Evolutionary conservation across 176 grass and related monocot genomes (phyloP).

Genomic region (Puya raimondii): DNA sequence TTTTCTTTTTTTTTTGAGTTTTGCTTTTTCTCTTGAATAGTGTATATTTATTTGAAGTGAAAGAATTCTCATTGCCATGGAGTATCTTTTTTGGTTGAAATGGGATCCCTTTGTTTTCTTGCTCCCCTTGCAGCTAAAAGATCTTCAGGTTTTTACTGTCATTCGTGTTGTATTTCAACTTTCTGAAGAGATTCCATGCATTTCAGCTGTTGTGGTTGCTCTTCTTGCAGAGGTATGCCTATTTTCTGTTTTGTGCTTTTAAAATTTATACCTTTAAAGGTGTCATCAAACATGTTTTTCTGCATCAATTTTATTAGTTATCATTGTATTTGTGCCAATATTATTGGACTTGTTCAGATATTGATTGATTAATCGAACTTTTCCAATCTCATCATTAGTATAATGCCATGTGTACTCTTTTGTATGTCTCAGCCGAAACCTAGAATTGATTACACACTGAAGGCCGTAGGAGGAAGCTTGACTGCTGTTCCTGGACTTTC

Average conservation of each 20-base stretch:
- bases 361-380: too few relatives aligned
- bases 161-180: conserved; percentile 89
- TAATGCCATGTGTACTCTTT: not conserved
- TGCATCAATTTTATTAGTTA: not conserved
- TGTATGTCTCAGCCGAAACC: conserved; percentile 71
- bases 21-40: not conserved
- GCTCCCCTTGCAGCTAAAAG: conserved; percentile 57
- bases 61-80: too few relatives aligned
- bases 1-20: not conserved
- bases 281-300: not conserved
- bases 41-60: too few relatives aligned
- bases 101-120: not conserved
- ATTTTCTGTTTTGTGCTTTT: not conserved
- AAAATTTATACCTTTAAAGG: not conserved
- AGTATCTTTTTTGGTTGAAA: too few relatives aligned
- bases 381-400: not conserved
- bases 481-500: conserved; percentile 91
- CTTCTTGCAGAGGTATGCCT: conserved; percentile 69
- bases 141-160: conserved; percentile 91
- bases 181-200: conserved; percentile 91
- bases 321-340: too few relatives aligned
- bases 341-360: too few relatives aligned
- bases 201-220: conserved; percentile 88
- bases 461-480: conserved; percentile 92
- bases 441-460: conserved; percentile 90